Evolutionary conservation across 768 basidiomycete species (phyloP).

Genomic region (Mycena alexandri): DNA sequence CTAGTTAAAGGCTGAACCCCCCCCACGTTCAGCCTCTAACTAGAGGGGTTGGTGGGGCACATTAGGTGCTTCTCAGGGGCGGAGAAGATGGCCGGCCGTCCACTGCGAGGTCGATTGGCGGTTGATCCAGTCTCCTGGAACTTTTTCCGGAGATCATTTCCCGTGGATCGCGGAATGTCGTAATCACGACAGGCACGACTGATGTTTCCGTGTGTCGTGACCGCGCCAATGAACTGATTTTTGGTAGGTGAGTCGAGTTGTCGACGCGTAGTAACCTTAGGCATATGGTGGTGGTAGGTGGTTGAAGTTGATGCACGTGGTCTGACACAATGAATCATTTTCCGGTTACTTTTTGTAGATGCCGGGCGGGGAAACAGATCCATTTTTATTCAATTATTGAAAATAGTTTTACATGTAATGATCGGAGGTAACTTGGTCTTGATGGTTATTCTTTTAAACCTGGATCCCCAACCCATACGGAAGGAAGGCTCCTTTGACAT

Average conservation of each 20-base stretch:
- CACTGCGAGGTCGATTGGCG: constrained; percentile 2
- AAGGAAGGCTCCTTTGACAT: too few species aligned
- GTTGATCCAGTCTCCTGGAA: constrained; percentile 1
- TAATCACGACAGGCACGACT: background rate
- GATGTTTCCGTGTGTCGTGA: background rate
- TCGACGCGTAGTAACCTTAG: background rate
- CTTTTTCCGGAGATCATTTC: constrained; percentile 2
- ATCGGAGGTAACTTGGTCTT: too few species aligned
- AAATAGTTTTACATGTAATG: too few species aligned
- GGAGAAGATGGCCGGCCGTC: background rate
- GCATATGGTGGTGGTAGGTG: background rate
- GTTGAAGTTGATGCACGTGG: background rate
- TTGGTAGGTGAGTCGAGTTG: background rate
- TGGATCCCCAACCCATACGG: too few species aligned
- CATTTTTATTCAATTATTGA: too few species aligned
- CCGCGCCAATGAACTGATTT: background rate
- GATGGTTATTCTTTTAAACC: too few species aligned
- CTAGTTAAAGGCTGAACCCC: too few species aligned
- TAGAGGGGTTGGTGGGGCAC: too few species aligned
- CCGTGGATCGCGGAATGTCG: background rate
- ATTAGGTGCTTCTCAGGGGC: background rate
- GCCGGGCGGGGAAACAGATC: too few species aligned
- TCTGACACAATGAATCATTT: background rate
- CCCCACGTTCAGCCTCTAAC: too few species aligned
- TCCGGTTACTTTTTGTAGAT: background rate